Evolutionary conservation across 768 basidiomycete species (phyloP), one percentile per base, ranked within the genome.

Genomic region (Podaxis rugospora): DNA sequence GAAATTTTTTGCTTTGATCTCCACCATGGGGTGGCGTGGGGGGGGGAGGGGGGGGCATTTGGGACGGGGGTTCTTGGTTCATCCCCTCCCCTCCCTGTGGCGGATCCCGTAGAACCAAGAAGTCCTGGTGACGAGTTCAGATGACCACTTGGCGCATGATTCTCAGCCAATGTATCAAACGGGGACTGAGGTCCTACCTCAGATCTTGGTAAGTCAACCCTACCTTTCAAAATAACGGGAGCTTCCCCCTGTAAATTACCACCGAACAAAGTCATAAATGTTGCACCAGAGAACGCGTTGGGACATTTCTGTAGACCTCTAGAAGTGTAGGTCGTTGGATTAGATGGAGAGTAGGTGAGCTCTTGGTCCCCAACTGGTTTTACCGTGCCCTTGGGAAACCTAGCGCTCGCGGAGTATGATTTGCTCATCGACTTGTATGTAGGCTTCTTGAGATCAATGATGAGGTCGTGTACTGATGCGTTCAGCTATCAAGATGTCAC

Each of bases 101-200:
- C 50, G 49, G 40, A 40, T 32, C 52, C 23, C 42, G 18, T 18
- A 32, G 56, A 50, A 57, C 46, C 47, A 35, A 36, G 57, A 40
- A 37, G 57, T 35, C 23, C 57, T 23, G 36, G 32, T 59, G 57
- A 51, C 14, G 49, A 5, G 39, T 32, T 51, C 57, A 59, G 50
- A 59, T 59, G 57, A 51, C 37, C 57, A 51, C 32, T 14, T 14
- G 28, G 37, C 9, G 21, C 27, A 18, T 51, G 46, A 51, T 51
- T 47, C 21, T 50, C 47, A 32, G 32, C 7, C 7, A 32, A 58
- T 37, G 11, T n/a, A 52, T 32, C 42, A 9, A 11, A 25, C 28
- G 50, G 37, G 37, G 23, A 59, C 57, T 59, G 57, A 59, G 57
- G 13, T 40, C 4, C 1, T 16, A 14, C 11, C 57, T 59, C 57